Evolutionary conservation across 2,329 filamentous ascomycete genomes (phyloP).

Genomic region (Cladophialophora exuberans): DNA sequence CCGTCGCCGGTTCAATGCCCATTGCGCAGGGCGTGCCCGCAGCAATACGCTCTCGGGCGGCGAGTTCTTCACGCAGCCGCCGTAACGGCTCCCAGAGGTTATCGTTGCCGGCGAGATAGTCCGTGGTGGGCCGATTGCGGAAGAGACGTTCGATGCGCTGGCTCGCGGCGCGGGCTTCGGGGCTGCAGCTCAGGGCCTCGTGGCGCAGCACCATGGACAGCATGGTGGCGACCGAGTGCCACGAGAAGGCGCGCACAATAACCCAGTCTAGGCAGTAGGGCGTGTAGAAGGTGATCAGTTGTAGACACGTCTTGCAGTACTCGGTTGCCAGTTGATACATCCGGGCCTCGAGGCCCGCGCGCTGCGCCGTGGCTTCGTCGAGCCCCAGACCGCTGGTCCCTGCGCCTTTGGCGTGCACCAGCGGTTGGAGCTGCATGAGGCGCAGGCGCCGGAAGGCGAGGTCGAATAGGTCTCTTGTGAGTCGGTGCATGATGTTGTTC

Average conservation of each 20-base stretch:
- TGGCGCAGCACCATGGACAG: slow-evolving; percentile 19
- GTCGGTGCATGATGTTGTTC: slow-evolving; percentile 6
- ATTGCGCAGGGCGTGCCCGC: not conserved
- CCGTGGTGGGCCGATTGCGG: slow-evolving; percentile 13
- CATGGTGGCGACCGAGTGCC: slow-evolving; percentile 19
- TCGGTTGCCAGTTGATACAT: slow-evolving; percentile 14
- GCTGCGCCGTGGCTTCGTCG: slow-evolving; percentile 1
- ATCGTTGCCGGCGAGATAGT: slow-evolving; percentile 11
- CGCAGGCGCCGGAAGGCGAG: slow-evolving; percentile 5
- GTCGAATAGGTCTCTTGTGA: slow-evolving; percentile 7
- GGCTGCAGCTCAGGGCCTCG: slow-evolving; percentile 9
- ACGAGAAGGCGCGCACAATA: slow-evolving; percentile 14
- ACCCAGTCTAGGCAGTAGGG: slow-evolving; percentile 17
- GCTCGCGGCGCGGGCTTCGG: slow-evolving; percentile 13
- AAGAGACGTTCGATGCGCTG: slow-evolving; percentile 10
- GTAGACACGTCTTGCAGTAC: slow-evolving; percentile 13
- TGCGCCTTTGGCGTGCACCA: slow-evolving; percentile 6
- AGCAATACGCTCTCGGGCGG: slow-evolving; percentile 2
- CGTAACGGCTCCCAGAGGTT: slow-evolving; percentile 16
- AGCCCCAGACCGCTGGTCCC: too few relatives aligned
- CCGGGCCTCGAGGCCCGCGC: slow-evolving; percentile 10
- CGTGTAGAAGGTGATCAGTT: slow-evolving; percentile 7
- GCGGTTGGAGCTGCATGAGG: slow-evolving; percentile 12
- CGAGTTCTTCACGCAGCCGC: slow-evolving; percentile 10
- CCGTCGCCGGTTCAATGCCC: not conserved